These are phyloP conservation scores for Brassica napus DNA, from an alignment of 345 rosid genomes.

Conservation along the genomic window DNA sequence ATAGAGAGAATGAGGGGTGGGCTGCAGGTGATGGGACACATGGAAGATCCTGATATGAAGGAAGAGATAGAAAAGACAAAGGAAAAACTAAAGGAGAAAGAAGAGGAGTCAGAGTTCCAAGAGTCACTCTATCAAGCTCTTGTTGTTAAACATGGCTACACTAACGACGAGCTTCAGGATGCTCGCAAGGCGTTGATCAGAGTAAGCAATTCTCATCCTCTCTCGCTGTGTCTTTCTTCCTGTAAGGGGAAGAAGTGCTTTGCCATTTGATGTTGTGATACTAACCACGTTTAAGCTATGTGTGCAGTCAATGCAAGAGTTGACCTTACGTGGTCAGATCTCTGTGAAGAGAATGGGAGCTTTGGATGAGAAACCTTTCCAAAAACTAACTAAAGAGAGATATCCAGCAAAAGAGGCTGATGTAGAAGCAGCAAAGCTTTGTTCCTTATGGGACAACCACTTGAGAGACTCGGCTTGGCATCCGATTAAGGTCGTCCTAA, in stretches of 20 bases:
- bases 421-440: conserved; percentile 8
- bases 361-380: conserved; percentile 32
- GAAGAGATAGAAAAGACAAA: conserved; percentile 46
- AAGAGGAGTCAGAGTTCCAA: conserved; percentile 48
- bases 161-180: conserved; percentile 43
- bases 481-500: conserved; percentile 25
- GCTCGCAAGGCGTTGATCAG: conserved; percentile 41
- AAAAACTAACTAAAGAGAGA: conserved; percentile 28
- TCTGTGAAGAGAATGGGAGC: conserved; percentile 40
- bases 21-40: conserved; percentile 62
- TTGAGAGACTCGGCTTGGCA: conserved; percentile 41
- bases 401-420: conserved; percentile 29
- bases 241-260: background rate
- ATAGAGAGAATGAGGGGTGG: conserved; percentile 68
- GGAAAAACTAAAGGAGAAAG: conserved; percentile 54
- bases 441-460: conserved; percentile 37
- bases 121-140: conserved; percentile 48
- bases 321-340: conserved; percentile 8
- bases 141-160: conserved; percentile 25
- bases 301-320: conserved; percentile 34
- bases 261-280: conserved; percentile 12
- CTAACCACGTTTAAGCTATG: conserved; percentile 9
- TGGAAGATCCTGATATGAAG: conserved; percentile 47
- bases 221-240: background rate
- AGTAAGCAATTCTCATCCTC: conserved; percentile 26